Base-by-base conservation (phyloP, 768 basidiomycete species). In the Xanthoconium purpureum region DNA sequence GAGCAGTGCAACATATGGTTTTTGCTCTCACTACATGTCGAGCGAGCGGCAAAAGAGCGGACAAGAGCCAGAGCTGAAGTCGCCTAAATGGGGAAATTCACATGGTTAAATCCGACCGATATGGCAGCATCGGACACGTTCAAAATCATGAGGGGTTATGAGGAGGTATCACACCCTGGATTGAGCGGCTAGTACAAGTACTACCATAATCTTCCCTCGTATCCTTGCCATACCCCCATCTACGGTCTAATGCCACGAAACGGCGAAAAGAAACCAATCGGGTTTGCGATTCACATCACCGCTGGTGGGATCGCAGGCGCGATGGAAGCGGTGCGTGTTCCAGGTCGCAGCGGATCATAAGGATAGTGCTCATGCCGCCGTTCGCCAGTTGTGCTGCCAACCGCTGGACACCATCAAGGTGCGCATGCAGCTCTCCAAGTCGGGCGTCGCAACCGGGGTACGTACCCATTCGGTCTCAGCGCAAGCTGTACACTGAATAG, bases 381-480 rank as follows among this genome's bases (percentile, higher is more conserved):
- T 24, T 28, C 30, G 38, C 29, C 45, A 92, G 89, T 70, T 91
- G 57, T 80, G 72, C 66, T 96, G 94, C 72, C 94, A 96, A 69
- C 94, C 94, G 12, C 84, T 98, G 43, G 97, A 99, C 71, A 98
- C 97, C 28, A 98, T 98, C 80, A 98, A 98, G 77, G 96, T 98
- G 63, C 92, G 97, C n/a, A 99, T 99, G 97, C 97, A 99, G 76
- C 85, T 99, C 54, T 91, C 91, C 56, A 84, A 78, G 73, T 88
- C 94, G 11, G 84, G 94, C 35, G 77, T 78, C 54, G 71, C 79
- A 40, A 84, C 90, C 50, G 97, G 97, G 46, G 97, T 98, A 73
- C 70, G 91, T 87, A 4, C 29, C 20, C 24, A 36, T 24, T 29
- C 17, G 38, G 32, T 28, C 28, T 11, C 33, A 24, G 12, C 7